Percentiles rank a stretch among this genome's conserved stretches.
Conservation (phyloP, 1,284 basidiomycete species). For the Tetrapyrgos nigripes region DNA sequence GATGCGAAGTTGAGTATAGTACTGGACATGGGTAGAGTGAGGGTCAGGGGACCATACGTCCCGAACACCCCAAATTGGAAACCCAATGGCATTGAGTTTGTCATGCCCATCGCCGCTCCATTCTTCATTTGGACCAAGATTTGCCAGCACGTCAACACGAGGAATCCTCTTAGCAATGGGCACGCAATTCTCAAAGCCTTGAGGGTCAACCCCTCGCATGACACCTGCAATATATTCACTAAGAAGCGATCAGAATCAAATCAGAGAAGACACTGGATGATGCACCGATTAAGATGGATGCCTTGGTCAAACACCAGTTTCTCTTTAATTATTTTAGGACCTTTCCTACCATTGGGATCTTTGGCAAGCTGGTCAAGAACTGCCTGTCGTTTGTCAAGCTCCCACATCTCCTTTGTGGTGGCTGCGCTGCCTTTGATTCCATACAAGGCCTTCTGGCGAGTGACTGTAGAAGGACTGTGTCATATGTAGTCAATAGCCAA, state of each 20-base stretch:
- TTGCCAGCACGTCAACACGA: constrained; percentile 17
- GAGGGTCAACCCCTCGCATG: constrained; percentile 32
- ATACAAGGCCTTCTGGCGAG: neutral
- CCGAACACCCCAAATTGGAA: constrained; percentile 40
- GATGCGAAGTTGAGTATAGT: no score
- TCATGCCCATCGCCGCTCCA: constrained; percentile 47
- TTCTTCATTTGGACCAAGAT: constrained; percentile 36
- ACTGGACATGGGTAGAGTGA: no score
- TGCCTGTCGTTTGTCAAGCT: neutral
- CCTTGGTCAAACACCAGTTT: neutral
- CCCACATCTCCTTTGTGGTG: neutral
- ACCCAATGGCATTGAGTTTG: constrained; percentile 41
- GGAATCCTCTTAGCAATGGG: constrained; percentile 34
- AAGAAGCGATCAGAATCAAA: no score
- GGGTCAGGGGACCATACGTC: constrained; percentile 38
- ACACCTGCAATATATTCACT: constrained; percentile 31
- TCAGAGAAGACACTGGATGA: no score
- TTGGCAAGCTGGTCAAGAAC: constrained; percentile 1
- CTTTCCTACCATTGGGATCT: neutral
- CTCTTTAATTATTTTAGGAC: neutral
- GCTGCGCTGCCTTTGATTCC: neutral
- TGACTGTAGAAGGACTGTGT: neutral
- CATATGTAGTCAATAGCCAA: neutral
- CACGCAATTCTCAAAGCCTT: constrained; percentile 31
- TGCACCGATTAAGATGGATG: neutral